Conservation (phyloP, 306 rosid species). For the Sophora flavescens region DNA sequence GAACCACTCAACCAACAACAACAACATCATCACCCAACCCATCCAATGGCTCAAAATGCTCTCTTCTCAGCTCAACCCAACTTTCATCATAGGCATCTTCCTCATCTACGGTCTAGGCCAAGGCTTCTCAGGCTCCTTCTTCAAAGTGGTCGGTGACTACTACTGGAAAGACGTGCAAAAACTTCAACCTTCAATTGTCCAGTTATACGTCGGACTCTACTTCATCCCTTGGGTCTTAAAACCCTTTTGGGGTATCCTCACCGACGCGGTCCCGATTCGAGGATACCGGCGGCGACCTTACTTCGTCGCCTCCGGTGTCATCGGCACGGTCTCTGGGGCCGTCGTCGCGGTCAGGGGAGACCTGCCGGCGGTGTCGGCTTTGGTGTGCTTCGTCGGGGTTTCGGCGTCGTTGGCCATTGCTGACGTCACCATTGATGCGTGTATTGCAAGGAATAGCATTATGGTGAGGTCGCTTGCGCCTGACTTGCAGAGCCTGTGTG, state of each 20-base stretch:
- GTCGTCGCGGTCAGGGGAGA: constrained; percentile 39
- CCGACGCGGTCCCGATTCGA: constrained; percentile 63
- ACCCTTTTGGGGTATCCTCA: constrained; percentile 78
- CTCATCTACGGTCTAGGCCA: constrained; percentile 68
- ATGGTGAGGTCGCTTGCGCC: constrained; percentile 64
- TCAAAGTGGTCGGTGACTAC: constrained; percentile 68
- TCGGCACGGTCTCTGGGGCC: constrained; percentile 53
- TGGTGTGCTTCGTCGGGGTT: constrained; percentile 60
- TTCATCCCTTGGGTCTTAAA: constrained; percentile 77
- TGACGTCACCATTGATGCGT: constrained; percentile 82
- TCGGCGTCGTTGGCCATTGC: constrained; percentile 69
- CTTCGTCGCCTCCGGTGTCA: constrained; percentile 56
- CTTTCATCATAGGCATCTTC: constrained; percentile 59
- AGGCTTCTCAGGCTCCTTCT: constrained; percentile 68
- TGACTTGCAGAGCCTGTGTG: constrained; percentile 78
- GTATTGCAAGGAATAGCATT: constrained; percentile 77
- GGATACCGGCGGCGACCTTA: constrained; percentile 72
- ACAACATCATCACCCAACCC: constrained; percentile 42
- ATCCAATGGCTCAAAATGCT: constrained; percentile 63
- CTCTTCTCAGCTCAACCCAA: constrained; percentile 51
- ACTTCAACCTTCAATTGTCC: constrained; percentile 67
- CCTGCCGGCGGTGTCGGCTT: constrained; percentile 47
- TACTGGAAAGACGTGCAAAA: constrained; percentile 86
- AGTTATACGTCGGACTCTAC: constrained; percentile 64
- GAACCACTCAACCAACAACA: background rate